A percentile compares a stretch with the other conserved stretches of the same genome.
phyloP scores from a whole-genome alignment of 169 alveolate species.

The Plasmodium gonderi region DNA sequence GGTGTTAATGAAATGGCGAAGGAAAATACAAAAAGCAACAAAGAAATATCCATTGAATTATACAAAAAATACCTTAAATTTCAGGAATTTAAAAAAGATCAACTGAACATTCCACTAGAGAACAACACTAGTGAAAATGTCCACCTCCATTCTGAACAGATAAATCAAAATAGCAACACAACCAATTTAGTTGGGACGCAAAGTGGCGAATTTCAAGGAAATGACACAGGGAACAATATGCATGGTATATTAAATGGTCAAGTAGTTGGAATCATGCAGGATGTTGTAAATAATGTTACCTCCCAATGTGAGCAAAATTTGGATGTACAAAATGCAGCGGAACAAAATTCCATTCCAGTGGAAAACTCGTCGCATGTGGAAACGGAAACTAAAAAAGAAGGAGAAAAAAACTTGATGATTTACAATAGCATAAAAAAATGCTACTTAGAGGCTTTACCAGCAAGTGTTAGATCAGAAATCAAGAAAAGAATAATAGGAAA shows the following conservation, averaged over 20 bases:
- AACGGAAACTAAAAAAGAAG: neutral
- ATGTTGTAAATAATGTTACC: neutral
- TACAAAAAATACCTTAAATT: conserved; percentile 55
- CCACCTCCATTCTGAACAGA: neutral
- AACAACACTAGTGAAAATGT: neutral
- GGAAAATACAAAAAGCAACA: conserved; percentile 20
- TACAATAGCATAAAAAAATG: conserved; percentile 70
- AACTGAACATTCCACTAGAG: neutral
- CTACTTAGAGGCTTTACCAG: conserved; percentile 61
- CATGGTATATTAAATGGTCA: neutral
- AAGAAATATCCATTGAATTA: conserved; percentile 35
- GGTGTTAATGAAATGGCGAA: conserved; percentile 27
- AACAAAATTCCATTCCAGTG: neutral
- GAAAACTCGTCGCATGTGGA: neutral
- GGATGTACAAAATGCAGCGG: too few relatives aligned
- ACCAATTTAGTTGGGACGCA: neutral
- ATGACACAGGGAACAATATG: neutral
- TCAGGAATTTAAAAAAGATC: conserved; percentile 25
- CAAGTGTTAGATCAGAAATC: conserved; percentile 54
- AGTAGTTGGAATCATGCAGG: neutral
- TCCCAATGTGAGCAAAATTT: too few relatives aligned
- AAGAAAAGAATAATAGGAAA: conserved; percentile 69
- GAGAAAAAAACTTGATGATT: conserved; percentile 16
- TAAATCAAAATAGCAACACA: neutral
- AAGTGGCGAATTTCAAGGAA: neutral